These are phyloP conservation scores for Paramecium octaurelia DNA, from an alignment of 73 alveolate species.

Conservation along the genomic window DNA sequence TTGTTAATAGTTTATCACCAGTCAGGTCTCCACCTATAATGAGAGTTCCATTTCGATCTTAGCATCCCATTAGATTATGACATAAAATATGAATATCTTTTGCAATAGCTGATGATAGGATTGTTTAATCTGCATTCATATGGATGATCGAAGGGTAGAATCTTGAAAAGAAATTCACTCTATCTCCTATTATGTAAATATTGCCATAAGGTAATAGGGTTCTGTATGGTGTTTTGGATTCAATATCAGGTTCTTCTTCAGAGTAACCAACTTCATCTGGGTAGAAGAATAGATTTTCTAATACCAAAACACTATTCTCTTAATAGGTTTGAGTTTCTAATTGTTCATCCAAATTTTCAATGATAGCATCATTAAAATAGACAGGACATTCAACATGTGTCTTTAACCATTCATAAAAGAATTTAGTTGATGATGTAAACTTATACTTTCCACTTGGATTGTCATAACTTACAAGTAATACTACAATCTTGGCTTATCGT, in stretches of 20 bases:
- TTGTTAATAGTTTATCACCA: constrained; percentile 48
- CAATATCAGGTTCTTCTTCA: constrained; percentile 45
- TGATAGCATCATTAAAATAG: constrained; percentile 50
- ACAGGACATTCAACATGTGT: constrained; percentile 50
- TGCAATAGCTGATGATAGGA: neutral
- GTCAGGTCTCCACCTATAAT: constrained; percentile 48
- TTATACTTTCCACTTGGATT: constrained; percentile 59
- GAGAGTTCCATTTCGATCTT: constrained; percentile 29
- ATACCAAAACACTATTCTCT: constrained; percentile 55
- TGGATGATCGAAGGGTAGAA: constrained; percentile 38
- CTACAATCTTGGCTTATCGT: constrained; percentile 52
- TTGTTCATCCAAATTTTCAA: constrained; percentile 58
- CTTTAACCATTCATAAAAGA: constrained; percentile 56
- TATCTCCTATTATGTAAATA: constrained; percentile 51
- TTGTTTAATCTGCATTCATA: constrained; percentile 44
- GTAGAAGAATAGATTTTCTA: constrained; percentile 50
- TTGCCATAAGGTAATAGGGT: constrained; percentile 48
- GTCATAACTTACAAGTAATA: constrained; percentile 57
- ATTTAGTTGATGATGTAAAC: constrained; percentile 60
- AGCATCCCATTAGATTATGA: constrained; percentile 36
- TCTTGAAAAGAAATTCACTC: constrained; percentile 56
- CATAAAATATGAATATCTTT: constrained; percentile 13
- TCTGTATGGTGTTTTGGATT: neutral
- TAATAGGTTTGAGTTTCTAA: constrained; percentile 52
- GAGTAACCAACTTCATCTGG: constrained; percentile 58